Conservation (phyloP, 2,329 filamentous ascomycete genomes). For the Claviceps humidiphila region DNA sequence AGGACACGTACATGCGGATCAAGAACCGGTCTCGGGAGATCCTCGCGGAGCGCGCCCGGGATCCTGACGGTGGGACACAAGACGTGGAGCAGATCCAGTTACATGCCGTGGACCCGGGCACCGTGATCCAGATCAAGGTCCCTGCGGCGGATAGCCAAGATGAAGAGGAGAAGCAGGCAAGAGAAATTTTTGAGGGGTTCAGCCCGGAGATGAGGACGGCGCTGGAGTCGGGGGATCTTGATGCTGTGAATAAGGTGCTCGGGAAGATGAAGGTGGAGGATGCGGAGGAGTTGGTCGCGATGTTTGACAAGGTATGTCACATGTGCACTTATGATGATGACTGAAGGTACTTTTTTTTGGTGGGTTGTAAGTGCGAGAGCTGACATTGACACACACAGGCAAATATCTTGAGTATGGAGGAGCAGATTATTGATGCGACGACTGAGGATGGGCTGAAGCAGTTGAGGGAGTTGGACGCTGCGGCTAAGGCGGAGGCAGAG, state of each 20-base stretch:
- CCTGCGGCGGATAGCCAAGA: constrained; percentile 58
- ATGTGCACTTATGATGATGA: no score
- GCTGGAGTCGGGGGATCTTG: constrained; percentile 75
- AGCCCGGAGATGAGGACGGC: constrained; percentile 68
- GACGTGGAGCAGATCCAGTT: constrained; percentile 92
- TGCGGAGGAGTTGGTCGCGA: constrained; percentile 71
- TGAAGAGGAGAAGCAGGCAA: constrained; percentile 46
- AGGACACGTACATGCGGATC: constrained; percentile 75
- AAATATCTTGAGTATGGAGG: constrained; percentile 79
- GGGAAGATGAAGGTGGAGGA: constrained; percentile 82
- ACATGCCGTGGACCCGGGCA: constrained; percentile 87
- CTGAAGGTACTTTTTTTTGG: not conserved
- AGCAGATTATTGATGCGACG: constrained; percentile 90
- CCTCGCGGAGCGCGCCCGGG: constrained; percentile 36
- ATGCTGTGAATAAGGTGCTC: constrained; percentile 45
- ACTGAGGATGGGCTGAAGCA: constrained; percentile 72
- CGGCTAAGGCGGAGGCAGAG: constrained; percentile 18
- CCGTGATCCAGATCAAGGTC: constrained; percentile 77
- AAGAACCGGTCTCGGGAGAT: constrained; percentile 64
- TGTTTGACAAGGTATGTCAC: constrained; percentile 53
- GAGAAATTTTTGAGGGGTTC: constrained; percentile 75
- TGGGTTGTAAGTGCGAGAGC: not conserved
- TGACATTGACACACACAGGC: constrained; percentile 31
- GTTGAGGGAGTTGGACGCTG: constrained; percentile 59
- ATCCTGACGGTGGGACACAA: constrained; percentile 21